Conservation (phyloP, 2,329 filamentous ascomycete species). For the Sclerotinia sclerotiorum region DNA sequence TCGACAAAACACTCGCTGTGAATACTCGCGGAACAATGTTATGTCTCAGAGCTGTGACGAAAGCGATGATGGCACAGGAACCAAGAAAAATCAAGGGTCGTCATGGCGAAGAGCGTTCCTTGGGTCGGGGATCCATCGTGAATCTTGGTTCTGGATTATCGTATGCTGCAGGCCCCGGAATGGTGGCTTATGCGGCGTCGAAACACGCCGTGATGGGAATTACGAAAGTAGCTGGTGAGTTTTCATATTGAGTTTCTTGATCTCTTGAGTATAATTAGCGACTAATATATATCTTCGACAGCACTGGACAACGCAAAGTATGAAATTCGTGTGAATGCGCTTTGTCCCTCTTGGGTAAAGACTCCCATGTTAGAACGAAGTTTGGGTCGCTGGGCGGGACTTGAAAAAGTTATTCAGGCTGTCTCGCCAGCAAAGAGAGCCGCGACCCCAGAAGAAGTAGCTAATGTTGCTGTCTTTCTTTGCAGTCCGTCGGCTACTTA, state of each 20-base stretch:
- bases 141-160: slow-evolving; percentile 34
- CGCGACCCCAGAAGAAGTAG: slow-evolving; percentile 28
- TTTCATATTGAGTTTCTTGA: slow-evolving; percentile 16
- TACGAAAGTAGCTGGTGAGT: slow-evolving; percentile 30
- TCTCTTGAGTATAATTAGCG: not conserved
- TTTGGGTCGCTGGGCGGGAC: not conserved
- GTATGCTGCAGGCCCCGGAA: slow-evolving; percentile 21
- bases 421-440: slow-evolving; percentile 9
- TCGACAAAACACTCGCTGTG: slow-evolving; percentile 39
- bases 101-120: slow-evolving; percentile 22
- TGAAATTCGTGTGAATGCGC: not conserved
- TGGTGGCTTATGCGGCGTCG: slow-evolving; percentile 33
- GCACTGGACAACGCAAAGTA: not conserved
- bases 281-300: not conserved
- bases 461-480: slow-evolving; percentile 27
- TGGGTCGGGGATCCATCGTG: slow-evolving; percentile 35
- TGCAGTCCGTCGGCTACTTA: slow-evolving; percentile 26
- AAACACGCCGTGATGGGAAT: slow-evolving; percentile 39
- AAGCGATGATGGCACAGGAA: slow-evolving; percentile 35
- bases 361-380: slow-evolving; percentile 26
- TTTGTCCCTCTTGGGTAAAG: slow-evolving; percentile 26
- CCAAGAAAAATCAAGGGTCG: slow-evolving; percentile 34
- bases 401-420: not conserved
- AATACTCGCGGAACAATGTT: slow-evolving; percentile 41
- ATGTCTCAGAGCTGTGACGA: not conserved